Percentiles rank a stretch among this genome's conserved stretches.
These are phyloP conservation scores for Fusarium begoniae DNA, from an alignment of 2,329 filamentous ascomycete species.

Conservation along the genomic window DNA sequence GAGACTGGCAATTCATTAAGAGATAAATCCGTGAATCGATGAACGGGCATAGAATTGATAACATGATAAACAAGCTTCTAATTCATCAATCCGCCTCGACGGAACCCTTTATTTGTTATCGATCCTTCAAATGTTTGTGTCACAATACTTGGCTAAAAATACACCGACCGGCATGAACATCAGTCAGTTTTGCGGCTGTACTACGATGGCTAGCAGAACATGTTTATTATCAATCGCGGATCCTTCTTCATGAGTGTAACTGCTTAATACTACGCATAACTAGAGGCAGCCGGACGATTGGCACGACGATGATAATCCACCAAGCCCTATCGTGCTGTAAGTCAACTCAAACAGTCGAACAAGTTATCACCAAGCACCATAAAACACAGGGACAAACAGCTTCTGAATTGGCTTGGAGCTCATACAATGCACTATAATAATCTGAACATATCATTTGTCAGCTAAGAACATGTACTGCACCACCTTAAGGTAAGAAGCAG, in stretches of 20 bases:
- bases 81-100: background rate
- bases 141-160: background rate
- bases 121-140: background rate
- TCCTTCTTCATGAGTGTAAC: background rate
- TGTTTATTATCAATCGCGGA: background rate
- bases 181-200: background rate
- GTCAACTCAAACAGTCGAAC: background rate
- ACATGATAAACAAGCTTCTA: background rate
- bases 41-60: background rate
- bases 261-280: background rate
- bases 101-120: background rate
- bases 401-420: background rate
- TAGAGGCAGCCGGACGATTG: no score
- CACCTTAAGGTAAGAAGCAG: background rate
- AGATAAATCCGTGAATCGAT: background rate
- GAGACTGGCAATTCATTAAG: background rate
- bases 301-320: background rate
- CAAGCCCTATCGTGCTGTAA: fast-evolving
- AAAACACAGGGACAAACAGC: background rate
- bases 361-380: background rate
- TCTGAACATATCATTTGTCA: background rate
- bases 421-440: background rate
- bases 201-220: background rate
- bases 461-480: background rate
- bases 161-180: background rate